Base-by-base conservation (phyloP, 331 rosid species). In the Arachis monticola region DNA sequence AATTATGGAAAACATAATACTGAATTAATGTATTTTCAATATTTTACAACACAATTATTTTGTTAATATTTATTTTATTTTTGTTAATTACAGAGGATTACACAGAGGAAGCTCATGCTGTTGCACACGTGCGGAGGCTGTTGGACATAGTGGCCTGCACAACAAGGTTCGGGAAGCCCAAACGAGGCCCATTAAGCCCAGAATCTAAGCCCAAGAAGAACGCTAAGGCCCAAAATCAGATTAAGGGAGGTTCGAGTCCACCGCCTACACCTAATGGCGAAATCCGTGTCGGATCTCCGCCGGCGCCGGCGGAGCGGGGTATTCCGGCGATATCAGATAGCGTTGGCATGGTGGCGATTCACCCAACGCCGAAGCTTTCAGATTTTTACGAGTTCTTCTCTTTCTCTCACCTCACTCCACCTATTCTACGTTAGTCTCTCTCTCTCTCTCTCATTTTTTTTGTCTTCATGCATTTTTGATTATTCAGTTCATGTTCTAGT, bases 341-440 rank as follows among this genome's bases (percentile, higher is more conserved):
- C 52, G 78, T 87, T 11, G 99, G 97, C 3, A 92, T 90, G 99
- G 86, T 84, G 62, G 96, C 99, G 31, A 90, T 94, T 71, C 99
- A 94, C 46, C 91, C 97, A 1, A 87, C 97, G 75, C 97, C 99
- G 45, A 94, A 90, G 80, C 89, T 94, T 42, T 88, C 99, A 14
- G 93, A 92, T 66, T 94, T 94, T 86, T 94, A 91, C 56, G 99
- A 94, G 55, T 94, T 92, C 86, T 90, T 94, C 86, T 83, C 96
- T 0, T 81, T 94, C 78, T 81, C 97, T 44, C 92, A 90, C 57
- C 67, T 90, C 63, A 51, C 96, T 48, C 86, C 96, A 5, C 98
- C 99, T 6, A 81, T 94, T 80, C 80, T 88, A 52, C 77, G 99
- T 94, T 70, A 38, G 97, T 86, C 4, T 67, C 63, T 44, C 35